Evolutionary conservation across 179 eudicot genomes (phyloP).

Genomic region (Pouteria campechiana): DNA sequence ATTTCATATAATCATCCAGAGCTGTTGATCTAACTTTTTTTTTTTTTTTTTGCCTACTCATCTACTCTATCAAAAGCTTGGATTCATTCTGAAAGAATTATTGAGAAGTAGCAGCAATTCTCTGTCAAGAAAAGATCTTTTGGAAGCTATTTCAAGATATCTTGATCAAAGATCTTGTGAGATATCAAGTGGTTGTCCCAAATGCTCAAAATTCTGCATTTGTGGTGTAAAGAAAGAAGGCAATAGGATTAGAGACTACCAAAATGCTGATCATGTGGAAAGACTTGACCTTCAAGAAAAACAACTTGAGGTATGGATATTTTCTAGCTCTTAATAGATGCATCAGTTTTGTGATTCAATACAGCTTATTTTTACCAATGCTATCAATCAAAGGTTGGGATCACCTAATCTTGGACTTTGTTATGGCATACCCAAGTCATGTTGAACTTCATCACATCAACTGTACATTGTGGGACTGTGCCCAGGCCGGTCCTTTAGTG

Average conservation of each 20-base stretch:
- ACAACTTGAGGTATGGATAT: constrained; percentile 46
- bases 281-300: constrained; percentile 46
- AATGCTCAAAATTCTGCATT: constrained; percentile 43
- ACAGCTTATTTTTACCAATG: too few species aligned
- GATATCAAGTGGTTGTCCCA: constrained; percentile 29
- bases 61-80: too few species aligned
- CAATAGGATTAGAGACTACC: constrained; percentile 5
- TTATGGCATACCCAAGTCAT: too few species aligned
- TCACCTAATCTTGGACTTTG: too few species aligned
- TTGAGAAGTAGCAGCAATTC: constrained; percentile 36
- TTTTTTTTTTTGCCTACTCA: constrained; percentile 5
- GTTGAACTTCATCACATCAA: too few species aligned
- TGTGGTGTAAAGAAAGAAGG: constrained; percentile 57
- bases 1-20: too few species aligned
- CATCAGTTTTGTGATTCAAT: too few species aligned
- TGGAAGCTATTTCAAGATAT: constrained; percentile 54
- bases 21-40: not conserved
- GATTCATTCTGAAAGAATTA: constrained; percentile 47
- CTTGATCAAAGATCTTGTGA: constrained; percentile 35
- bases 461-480: too few species aligned
- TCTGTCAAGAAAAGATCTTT: constrained; percentile 46
- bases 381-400: too few species aligned
- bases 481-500: too few species aligned
- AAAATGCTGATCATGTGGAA: constrained; percentile 18
- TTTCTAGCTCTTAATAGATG: too few species aligned